Base-by-base conservation (phyloP, 306 rosid genomes). In the Vicia sativa region DNA sequence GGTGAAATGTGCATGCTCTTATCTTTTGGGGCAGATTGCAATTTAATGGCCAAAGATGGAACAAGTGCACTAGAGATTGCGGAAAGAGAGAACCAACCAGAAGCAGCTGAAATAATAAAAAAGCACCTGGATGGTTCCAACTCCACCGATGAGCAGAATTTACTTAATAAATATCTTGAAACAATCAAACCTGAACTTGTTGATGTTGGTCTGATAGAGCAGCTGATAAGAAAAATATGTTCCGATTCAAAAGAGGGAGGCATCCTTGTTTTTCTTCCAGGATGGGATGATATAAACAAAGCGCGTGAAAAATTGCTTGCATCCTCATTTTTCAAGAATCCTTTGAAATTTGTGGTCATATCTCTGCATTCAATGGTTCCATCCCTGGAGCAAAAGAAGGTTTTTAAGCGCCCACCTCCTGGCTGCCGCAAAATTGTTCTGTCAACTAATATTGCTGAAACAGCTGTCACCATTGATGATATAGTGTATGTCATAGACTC, bases 231-330 rank as follows among this genome's bases (percentile, higher is more conserved):
- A 66, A 88, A 87, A 87, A 90, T 88, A 82, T 90, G 95, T 57
- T 45, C 14, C 65, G 96, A 85, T 78, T 95, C 99, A 8, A 26
- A 80, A 78, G 91, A 84, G 57, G 99, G 97, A 65, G 99, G 97
- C 39, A 75, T 95, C 65, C 97, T 95, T 80, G 89, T 95, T 74
- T 95, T 90, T 75, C 88, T 95, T 70, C 89, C 97, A 26, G 99
- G 99, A 39, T 95, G 99, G 99, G 97, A 95, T 74, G 99, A 88
- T 23, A 95, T 95, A 78, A 88, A 89, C 72, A 88, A 31, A 80
- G 86, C 84, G 12, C 83, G 90, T 29, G 92, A 85, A 34, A 85
- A 53, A 75, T 78, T 95, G 68, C 80, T 83, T 18, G 61, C 59
- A 29, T 79, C 87, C 65, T 82, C 85, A 6, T 77, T 82, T 77